These are phyloP conservation scores for Mrakia blollopis DNA, from an alignment of 768 basidiomycete genomes.

Conservation along the genomic window DNA sequence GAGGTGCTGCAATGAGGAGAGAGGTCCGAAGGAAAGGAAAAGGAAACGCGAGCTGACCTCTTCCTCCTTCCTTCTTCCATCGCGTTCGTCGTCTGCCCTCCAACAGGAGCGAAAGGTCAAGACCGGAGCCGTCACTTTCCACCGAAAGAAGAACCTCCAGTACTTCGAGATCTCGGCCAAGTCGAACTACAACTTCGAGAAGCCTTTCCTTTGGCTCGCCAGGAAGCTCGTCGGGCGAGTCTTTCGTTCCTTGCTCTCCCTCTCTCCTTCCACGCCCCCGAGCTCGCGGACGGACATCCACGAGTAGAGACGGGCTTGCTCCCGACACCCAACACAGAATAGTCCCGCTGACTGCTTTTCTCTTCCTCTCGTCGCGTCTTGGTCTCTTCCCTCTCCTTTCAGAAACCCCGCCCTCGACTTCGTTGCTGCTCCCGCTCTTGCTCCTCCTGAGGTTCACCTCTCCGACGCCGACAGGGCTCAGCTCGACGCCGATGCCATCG, in stretches of 20 bases:
- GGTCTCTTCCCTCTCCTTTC: not conserved
- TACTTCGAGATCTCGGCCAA: conserved; percentile 99
- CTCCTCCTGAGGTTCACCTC: conserved; percentile 40
- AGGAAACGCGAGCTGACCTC: conserved; percentile 2
- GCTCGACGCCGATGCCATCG: conserved; percentile 83
- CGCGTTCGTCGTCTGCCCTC: not conserved
- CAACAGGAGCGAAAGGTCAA: conserved; percentile 97
- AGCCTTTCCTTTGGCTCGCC: conserved; percentile 98
- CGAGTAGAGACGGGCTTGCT: not conserved
- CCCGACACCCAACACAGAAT: not conserved
- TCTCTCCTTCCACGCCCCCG: too few species aligned
- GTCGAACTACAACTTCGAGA: conserved; percentile 99
- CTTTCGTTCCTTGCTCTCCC: not conserved
- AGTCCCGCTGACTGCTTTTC: not conserved
- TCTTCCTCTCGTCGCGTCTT: conserved; percentile 5
- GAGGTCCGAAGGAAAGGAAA: not conserved
- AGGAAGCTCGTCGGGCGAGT: conserved; percentile 93
- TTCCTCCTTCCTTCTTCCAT: not conserved
- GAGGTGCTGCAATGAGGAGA: not conserved
- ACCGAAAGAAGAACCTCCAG: conserved; percentile 99
- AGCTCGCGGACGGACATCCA: not conserved
- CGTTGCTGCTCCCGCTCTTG: conserved; percentile 79
- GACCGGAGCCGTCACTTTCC: conserved; percentile 97
- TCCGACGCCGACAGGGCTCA: conserved; percentile 56
- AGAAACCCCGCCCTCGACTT: conserved; percentile 87